Evolutionary conservation across 805 yeast genomes (phyloP).

Genomic region (Schwanniomyces yamadae): DNA sequence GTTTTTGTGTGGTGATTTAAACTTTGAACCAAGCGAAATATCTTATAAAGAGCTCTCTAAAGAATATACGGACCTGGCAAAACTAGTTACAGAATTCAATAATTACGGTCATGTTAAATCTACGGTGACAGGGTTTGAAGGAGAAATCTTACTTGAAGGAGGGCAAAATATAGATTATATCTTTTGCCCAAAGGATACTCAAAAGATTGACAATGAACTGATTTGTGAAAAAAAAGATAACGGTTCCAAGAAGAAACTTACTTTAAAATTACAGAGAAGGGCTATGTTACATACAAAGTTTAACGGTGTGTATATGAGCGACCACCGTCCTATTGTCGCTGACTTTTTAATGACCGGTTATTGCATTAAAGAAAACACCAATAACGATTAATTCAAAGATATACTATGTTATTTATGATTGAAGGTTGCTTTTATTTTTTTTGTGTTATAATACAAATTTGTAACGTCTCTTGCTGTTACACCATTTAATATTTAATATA

Average conservation of each 20-base stretch:
- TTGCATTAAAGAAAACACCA: too few relatives aligned
- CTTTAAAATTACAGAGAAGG: slow-evolving; percentile 16
- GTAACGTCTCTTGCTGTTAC: too few relatives aligned
- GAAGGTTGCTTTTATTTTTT: too few relatives aligned
- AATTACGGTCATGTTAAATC: slow-evolving; percentile 40
- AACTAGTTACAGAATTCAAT: slow-evolving; percentile 20
- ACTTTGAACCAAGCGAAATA: slow-evolving; percentile 39
- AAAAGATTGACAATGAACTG: slow-evolving; percentile 4
- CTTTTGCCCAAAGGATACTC: slow-evolving; percentile 36
- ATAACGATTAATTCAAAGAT: too few relatives aligned
- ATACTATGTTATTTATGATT: too few relatives aligned
- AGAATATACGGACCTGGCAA: slow-evolving; percentile 39
- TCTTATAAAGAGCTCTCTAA: slow-evolving; percentile 37
- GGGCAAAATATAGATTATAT: slow-evolving; percentile 43
- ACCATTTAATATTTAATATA: too few relatives aligned
- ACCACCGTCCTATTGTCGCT: slow-evolving; percentile 41
- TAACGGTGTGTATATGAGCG: slow-evolving; percentile 35
- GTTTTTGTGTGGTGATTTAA: slow-evolving; percentile 43
- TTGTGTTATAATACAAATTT: too few relatives aligned
- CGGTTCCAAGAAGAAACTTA: slow-evolving; percentile 24
- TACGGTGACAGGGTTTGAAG: slow-evolving; percentile 52
- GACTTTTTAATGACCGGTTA: slow-evolving; percentile 11
- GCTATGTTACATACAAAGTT: slow-evolving; percentile 40
- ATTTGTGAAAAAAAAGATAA: slow-evolving; percentile 12
- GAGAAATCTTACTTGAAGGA: slow-evolving; percentile 19